These are phyloP conservation scores for Bidens hawaiensis DNA, from an alignment of 140 eudicot species.

Conservation along the genomic window DNA sequence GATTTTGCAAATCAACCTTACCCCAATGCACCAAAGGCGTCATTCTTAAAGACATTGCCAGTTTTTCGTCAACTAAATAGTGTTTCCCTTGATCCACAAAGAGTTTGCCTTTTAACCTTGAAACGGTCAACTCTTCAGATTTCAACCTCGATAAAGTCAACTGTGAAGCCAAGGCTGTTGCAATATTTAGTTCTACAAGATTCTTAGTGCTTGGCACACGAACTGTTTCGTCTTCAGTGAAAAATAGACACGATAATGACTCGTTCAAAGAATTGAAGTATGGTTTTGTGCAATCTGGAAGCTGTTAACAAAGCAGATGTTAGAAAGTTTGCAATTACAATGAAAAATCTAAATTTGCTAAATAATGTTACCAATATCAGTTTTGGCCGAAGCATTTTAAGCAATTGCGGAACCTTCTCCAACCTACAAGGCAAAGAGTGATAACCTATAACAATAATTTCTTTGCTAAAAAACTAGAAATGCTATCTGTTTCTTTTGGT, in stretches of 20 bases:
- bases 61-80: constrained; percentile 30
- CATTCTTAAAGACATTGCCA: constrained; percentile 3
- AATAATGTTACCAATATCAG: constrained; percentile 47
- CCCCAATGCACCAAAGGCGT: constrained; percentile 49
- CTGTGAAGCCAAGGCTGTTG: constrained; percentile 42
- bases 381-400: constrained; percentile 67
- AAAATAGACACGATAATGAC: constrained; percentile 32
- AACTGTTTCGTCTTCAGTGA: constrained; percentile 42
- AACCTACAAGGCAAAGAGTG: constrained; percentile 41
- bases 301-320: constrained; percentile 32
- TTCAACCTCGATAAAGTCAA: constrained; percentile 39
- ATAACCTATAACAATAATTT: background rate
- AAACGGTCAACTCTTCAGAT: constrained; percentile 24
- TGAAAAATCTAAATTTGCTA: background rate
- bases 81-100: constrained; percentile 48
- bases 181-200: constrained; percentile 42
- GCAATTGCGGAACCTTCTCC: constrained; percentile 50
- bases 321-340: background rate
- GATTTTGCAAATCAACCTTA: constrained; percentile 31
- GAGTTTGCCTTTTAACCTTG: constrained; percentile 69
- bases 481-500: background rate
- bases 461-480: background rate
- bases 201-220: constrained; percentile 40
- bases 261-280: constrained; percentile 20
- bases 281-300: constrained; percentile 50